Evolutionary conservation across 129 eudicot species (phyloP), one percentile per base, ranked within the genome.

Genomic region (Artemisia annua): DNA sequence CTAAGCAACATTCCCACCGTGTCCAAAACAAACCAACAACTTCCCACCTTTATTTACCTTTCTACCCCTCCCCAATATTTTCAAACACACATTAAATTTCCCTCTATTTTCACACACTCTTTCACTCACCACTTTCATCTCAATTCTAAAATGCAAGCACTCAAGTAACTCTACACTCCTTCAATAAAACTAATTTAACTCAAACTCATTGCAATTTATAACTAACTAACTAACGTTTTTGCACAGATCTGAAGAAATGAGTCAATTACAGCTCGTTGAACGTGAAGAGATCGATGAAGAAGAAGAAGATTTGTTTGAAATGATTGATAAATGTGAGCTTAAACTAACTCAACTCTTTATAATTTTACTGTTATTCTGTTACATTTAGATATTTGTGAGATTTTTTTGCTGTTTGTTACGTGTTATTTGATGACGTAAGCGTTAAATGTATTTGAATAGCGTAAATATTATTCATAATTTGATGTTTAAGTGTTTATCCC

Each of bases 231-330:
- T 19, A 62, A 43, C 70, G 75, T 49, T 56, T 65, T 48, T 44
- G 59, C 58, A 11, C 87, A 93, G 98, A 69, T 79, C 96, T 51
- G 98, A 93, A 79, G 97, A 93, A 74, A 81, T 77, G 80, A 84
- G 84, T 83, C 92, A 90, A 75, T 78, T 93, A 65, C 96, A 93
- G 92, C 87, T 93, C 74, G 90, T 93, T n/a, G 90, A 90, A 55
- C 80, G 97, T 69, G 97, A 93, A 68, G 98, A 90, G 63, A 72
- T 90, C 76, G 98, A 93, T n/a, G 97, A 87, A 30, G 97, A 90
- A n/a, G n/a, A n/a, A 63, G 98, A 93, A 63, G 98, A 93, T 73
- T 69, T 89, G 60, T 93, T 93, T 52, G 97, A 90, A 85, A 90
- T 90, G 2, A 90, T 93, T 53, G 98, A 93, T 75, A 93, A 90